Evolutionary conservation across 352 stramenopile species (phyloP).

Genomic region (Phytophthora pini): DNA sequence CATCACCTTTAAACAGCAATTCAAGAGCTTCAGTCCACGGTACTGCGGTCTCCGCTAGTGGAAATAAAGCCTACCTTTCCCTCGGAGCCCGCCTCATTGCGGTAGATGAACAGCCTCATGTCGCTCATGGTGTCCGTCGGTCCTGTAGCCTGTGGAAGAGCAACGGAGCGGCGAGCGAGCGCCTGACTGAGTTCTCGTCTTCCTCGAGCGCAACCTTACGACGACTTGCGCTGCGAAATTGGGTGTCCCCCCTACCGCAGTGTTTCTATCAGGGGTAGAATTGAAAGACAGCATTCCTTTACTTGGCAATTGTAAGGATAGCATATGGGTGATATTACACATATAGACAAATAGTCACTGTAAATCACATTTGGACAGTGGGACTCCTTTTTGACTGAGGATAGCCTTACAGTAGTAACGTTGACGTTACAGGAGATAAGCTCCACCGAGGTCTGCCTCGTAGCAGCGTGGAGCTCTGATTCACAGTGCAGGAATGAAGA

Average conservation of each 20-base stretch:
- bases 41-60: neutral
- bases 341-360: slow-evolving; percentile 14
- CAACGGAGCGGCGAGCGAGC: slow-evolving; percentile 4
- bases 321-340: neutral
- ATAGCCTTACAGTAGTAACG: neutral
- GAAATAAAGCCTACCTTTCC: slow-evolving; percentile 56
- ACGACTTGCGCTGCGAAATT: slow-evolving; percentile 24
- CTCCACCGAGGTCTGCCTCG: neutral
- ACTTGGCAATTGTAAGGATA: slow-evolving; percentile 5
- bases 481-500: too few species aligned
- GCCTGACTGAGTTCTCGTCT: slow-evolving; percentile 31
- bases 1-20: slow-evolving; percentile 65
- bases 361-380: slow-evolving; percentile 17
- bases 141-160: slow-evolving; percentile 17
- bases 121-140: slow-evolving; percentile 60
- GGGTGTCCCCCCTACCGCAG: slow-evolving; percentile 25
- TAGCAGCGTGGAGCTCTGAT: too few species aligned
- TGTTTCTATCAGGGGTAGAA: slow-evolving; percentile 13
- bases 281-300: slow-evolving; percentile 10
- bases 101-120: slow-evolving; percentile 89
- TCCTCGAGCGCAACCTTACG: slow-evolving; percentile 38
- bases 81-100: slow-evolving; percentile 85
- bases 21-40: slow-evolving; percentile 6
- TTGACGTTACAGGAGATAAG: neutral
- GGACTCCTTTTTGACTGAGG: slow-evolving; percentile 4